A percentile compares a stretch with the other conserved stretches of the same genome.
phyloP scores from a whole-genome alignment of 2,329 filamentous ascomycete species.

The Scleromitrula shiraiana region DNA sequence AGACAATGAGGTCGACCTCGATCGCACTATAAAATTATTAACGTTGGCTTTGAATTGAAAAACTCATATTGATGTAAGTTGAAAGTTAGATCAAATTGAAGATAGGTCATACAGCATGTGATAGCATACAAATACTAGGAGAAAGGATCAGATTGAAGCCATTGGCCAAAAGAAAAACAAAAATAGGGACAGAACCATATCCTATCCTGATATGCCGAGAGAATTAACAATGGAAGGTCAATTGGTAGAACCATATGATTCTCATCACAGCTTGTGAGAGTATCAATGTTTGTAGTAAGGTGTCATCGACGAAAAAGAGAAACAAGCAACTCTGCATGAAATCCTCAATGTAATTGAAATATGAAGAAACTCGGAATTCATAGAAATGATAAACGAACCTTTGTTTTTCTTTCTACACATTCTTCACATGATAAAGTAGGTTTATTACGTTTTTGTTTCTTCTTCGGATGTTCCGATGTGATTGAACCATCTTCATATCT shows the following conservation, averaged over 20 bases:
- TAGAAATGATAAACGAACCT: conserved; percentile 39
- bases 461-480: conserved; percentile 30
- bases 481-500: conserved; percentile 12
- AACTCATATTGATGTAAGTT: too few relatives aligned
- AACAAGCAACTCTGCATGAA: conserved; percentile 1
- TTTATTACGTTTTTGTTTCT: conserved; percentile 80
- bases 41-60: background rate
- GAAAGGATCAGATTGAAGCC: background rate
- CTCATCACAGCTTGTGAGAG: too few relatives aligned
- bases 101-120: background rate
- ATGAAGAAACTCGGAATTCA: too few relatives aligned
- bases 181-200: too few relatives aligned
- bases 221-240: too few relatives aligned
- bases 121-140: background rate
- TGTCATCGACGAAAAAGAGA: background rate
- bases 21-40: conserved; percentile 52
- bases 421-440: conserved; percentile 72
- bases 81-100: too few relatives aligned
- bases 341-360: background rate
- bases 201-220: too few relatives aligned
- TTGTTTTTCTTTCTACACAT: conserved; percentile 77
- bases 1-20: conserved; percentile 61
- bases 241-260: too few relatives aligned
- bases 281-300: background rate
- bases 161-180: too few relatives aligned